Percentiles rank a stretch among this genome's conserved stretches.
Conservation (phyloP, 805 yeast species). For the Barnettozyma wickerhamii region DNA sequence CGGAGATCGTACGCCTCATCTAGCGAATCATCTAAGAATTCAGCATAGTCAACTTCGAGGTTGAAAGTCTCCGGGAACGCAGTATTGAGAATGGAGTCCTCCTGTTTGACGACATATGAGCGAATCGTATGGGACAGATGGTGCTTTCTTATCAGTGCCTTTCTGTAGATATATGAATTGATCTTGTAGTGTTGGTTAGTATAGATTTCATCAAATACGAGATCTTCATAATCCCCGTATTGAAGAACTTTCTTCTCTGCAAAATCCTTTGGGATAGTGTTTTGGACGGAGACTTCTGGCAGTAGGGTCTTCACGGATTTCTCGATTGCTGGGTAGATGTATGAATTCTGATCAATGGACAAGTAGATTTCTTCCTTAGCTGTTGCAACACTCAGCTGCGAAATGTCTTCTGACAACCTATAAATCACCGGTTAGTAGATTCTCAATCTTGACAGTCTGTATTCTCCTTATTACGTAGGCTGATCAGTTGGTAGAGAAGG, state of each 20-base stretch:
- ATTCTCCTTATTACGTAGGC: not conserved
- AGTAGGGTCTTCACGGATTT: constrained; percentile 28
- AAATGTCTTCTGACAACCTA: not conserved
- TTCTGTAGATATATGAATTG: constrained; percentile 82
- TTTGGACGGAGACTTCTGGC: constrained; percentile 26
- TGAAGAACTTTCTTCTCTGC: constrained; percentile 48
- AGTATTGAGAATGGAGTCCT: constrained; percentile 50
- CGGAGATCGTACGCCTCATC: constrained; percentile 91
- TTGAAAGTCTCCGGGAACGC: constrained; percentile 75
- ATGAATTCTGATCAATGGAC: constrained; percentile 33
- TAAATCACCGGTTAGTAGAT: not conserved
- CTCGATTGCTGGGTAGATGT: constrained; percentile 37
- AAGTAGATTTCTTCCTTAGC: constrained; percentile 16
- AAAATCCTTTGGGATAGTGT: not conserved
- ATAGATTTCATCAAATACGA: constrained; percentile 66
- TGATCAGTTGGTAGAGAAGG: not conserved
- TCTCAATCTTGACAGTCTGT: not conserved
- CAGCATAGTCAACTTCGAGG: constrained; percentile 91
- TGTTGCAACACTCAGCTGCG: no score
- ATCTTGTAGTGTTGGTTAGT: constrained; percentile 48
- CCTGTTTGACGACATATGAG: constrained; percentile 69
- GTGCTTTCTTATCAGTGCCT: constrained; percentile 88
- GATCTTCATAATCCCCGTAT: constrained; percentile 85
- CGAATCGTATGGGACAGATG: constrained; percentile 82
- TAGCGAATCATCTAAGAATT: constrained; percentile 86